A percentile compares a stretch with the other conserved stretches of the same genome.
Conservation (phyloP, 192 early-diverging fungal genomes). For the Geranomyces variabilis region DNA sequence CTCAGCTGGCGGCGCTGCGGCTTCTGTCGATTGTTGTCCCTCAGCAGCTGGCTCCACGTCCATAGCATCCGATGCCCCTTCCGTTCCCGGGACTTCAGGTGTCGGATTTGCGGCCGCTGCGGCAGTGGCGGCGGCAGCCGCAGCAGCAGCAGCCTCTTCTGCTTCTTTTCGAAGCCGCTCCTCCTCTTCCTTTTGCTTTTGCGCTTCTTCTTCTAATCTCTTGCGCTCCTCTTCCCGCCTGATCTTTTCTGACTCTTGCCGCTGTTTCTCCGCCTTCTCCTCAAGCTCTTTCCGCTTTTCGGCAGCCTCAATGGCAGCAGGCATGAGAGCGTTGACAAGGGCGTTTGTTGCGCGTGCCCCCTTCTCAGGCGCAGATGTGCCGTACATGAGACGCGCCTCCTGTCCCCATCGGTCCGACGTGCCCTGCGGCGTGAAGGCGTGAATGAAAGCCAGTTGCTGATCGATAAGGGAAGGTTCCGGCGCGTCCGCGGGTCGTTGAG, state of each 20-base stretch:
- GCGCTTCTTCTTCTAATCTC: conserved; percentile 66
- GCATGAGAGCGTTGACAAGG: conserved; percentile 72
- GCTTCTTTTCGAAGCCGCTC: conserved; percentile 23
- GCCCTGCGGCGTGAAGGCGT: conserved; percentile 68
- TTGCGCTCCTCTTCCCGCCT: conserved; percentile 47
- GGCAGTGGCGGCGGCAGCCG: conserved; percentile 29
- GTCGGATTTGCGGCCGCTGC: not conserved
- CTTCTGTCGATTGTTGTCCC: not conserved
- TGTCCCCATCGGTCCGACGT: conserved; percentile 85
- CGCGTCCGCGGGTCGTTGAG: not conserved
- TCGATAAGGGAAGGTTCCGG: conserved; percentile 7
- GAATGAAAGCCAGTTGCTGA: conserved; percentile 55
- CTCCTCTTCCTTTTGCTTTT: conserved; percentile 41
- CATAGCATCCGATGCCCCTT: conserved; percentile 39
- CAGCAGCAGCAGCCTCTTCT: conserved; percentile 40
- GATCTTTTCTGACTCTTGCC: conserved; percentile 38
- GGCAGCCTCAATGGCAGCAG: conserved; percentile 70
- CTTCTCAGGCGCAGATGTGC: conserved; percentile 60
- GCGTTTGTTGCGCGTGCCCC: conserved; percentile 62
- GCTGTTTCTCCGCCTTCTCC: conserved; percentile 54
- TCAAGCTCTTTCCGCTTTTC: conserved; percentile 51
- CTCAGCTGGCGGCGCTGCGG: conserved; percentile 19
- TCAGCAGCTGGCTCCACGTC: conserved; percentile 30
- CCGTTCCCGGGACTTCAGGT: not conserved
- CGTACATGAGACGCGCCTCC: conserved; percentile 82